phyloP scores from a whole-genome alignment of 78 protist genomes.

The Dictyostelium firmibasis region DNA sequence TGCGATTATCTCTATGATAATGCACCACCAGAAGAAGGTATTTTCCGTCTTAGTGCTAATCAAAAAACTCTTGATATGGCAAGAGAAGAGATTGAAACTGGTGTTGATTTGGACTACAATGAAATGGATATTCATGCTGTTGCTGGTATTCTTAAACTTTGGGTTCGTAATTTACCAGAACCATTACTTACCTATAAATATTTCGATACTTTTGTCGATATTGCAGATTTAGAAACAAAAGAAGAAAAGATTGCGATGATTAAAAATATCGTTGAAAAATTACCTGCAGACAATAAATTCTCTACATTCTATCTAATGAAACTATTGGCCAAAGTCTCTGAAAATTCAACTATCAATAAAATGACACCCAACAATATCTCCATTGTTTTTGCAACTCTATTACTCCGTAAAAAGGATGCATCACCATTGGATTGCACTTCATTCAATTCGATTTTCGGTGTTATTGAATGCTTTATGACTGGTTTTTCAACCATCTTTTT shows the following conservation, averaged over 20 bases:
- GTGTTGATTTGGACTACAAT: conserved; percentile 56
- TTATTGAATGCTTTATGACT: conserved; percentile 67
- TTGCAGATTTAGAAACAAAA: conserved; percentile 46
- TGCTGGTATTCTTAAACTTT: conserved; percentile 79
- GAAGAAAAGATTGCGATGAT: neutral
- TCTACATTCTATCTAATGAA: conserved; percentile 56
- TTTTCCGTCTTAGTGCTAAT: conserved; percentile 80
- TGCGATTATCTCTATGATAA: conserved; percentile 39
- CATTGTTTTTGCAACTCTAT: conserved; percentile 78
- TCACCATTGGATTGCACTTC: conserved; percentile 64
- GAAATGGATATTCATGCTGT: conserved; percentile 77
- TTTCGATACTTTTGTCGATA: conserved; percentile 62
- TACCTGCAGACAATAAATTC: conserved; percentile 43
- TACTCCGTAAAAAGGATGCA: conserved; percentile 60
- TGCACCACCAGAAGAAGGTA: conserved; percentile 70
- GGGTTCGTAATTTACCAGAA: conserved; percentile 87
- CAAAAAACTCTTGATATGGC: conserved; percentile 42
- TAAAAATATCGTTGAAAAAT: neutral
- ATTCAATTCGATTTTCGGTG: conserved; percentile 54
- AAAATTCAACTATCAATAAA: conserved; percentile 54
- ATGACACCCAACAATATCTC: conserved; percentile 81
- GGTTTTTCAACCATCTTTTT: conserved; percentile 31
- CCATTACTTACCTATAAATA: conserved; percentile 69
- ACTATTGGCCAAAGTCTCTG: conserved; percentile 61
- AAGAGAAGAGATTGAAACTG: conserved; percentile 71